These are phyloP conservation scores for Venturiaceae sp. DNA, from an alignment of 2,329 filamentous ascomycete species.

Conservation along the genomic window DNA sequence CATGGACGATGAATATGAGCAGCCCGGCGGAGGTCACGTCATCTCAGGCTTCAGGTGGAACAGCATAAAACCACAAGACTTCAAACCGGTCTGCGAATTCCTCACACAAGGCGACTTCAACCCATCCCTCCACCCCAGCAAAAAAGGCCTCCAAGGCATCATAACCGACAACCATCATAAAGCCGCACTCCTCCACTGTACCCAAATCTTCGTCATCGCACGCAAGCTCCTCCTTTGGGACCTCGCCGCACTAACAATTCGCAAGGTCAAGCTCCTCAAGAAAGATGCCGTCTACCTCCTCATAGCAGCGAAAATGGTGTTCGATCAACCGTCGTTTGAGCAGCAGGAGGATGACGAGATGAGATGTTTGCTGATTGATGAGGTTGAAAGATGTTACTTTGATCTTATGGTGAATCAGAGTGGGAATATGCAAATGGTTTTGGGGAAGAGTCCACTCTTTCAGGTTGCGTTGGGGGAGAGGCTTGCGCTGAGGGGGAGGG, in stretches of 20 bases:
- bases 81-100: constrained; percentile 4
- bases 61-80: neutral
- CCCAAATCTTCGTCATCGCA: neutral
- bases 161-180: neutral
- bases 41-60: constrained; percentile 1
- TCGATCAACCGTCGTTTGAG: neutral
- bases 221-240: neutral
- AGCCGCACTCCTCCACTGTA: neutral
- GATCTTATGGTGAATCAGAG: neutral
- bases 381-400: neutral
- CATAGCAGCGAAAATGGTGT: neutral
- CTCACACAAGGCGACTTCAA: neutral
- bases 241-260: neutral
- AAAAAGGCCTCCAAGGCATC: neutral
- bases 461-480: neutral
- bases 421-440: neutral
- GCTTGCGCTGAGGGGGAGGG: neutral
- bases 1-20: neutral
- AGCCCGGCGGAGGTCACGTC: neutral
- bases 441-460: neutral
- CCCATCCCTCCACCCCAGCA: neutral
- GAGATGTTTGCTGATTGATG: neutral
- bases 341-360: neutral
- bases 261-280: neutral
- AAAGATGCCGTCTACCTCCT: neutral